These are phyloP conservation scores for Citrus reticulata DNA, from an alignment of 345 rosid genomes.

Conservation along the genomic window DNA sequence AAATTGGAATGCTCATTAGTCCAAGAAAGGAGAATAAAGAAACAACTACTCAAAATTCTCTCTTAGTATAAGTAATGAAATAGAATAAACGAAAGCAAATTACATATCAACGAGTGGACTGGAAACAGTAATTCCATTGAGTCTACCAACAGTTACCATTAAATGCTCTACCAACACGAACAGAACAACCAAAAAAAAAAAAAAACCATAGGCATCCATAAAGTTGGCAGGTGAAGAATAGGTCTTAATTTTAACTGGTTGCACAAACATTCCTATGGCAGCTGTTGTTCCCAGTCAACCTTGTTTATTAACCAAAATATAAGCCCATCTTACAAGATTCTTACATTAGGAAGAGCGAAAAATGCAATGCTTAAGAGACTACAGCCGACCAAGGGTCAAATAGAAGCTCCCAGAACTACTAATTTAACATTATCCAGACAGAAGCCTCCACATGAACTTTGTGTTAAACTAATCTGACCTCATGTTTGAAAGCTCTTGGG, in stretches of 20 bases:
- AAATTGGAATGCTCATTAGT: too few species aligned
- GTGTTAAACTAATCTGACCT: not conserved
- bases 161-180: not conserved
- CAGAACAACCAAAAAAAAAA: not conserved
- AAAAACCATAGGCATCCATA: not conserved
- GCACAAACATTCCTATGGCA: not conserved
- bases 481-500: not conserved
- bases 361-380: not conserved
- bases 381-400: not conserved
- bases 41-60: not conserved
- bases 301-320: not conserved
- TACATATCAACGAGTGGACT: not conserved
- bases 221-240: not conserved
- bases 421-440: not conserved
- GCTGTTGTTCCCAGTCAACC: not conserved
- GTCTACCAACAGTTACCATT: not conserved
- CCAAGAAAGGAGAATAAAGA: not conserved
- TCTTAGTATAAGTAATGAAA: not conserved
- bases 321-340: not conserved
- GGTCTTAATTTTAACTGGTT: not conserved
- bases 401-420: not conserved
- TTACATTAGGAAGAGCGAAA: not conserved
- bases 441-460: not conserved
- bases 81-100: not conserved
- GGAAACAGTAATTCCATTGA: not conserved